These are phyloP conservation scores for Trichophaea hybrida DNA, from an alignment of 2,329 filamentous ascomycete species.

Conservation along the genomic window DNA sequence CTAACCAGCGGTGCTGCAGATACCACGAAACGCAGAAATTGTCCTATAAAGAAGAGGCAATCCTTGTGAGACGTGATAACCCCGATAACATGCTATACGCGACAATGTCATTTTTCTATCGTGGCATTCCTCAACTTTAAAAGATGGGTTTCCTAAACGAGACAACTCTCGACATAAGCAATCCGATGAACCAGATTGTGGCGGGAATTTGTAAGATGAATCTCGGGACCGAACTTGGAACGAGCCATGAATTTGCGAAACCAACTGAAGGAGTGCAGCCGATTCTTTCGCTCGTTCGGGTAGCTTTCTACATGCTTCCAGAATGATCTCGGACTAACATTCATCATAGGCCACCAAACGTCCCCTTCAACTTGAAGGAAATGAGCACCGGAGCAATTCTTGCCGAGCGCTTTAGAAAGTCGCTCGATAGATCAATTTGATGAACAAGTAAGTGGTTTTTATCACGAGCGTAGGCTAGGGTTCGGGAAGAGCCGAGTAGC, in stretches of 20 bases:
- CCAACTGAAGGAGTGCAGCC: neutral
- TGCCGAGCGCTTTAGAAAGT: too few relatives aligned
- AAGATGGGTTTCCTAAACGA: neutral
- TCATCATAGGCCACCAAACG: neutral
- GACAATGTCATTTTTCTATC: neutral
- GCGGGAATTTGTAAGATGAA: neutral
- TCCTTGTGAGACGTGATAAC: neutral
- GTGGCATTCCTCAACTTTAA: neutral
- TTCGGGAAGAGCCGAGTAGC: too few relatives aligned
- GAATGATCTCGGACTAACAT: neutral
- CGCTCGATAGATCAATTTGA: too few relatives aligned
- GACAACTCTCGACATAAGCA: neutral
- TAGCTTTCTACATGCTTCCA: neutral
- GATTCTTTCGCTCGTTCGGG: too few relatives aligned
- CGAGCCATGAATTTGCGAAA: neutral
- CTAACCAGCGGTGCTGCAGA: neutral
- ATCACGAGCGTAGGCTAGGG: too few relatives aligned
- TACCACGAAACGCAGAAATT: neutral
- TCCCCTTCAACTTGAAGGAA: neutral
- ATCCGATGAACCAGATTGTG: neutral
- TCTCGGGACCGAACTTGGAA: neutral
- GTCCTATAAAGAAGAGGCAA: neutral
- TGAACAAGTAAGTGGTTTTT: too few relatives aligned
- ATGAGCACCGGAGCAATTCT: too few relatives aligned
- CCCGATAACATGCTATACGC: neutral